Base-by-base conservation (phyloP, 306 rosid genomes). In the Pyrus pyrifolia region DNA sequence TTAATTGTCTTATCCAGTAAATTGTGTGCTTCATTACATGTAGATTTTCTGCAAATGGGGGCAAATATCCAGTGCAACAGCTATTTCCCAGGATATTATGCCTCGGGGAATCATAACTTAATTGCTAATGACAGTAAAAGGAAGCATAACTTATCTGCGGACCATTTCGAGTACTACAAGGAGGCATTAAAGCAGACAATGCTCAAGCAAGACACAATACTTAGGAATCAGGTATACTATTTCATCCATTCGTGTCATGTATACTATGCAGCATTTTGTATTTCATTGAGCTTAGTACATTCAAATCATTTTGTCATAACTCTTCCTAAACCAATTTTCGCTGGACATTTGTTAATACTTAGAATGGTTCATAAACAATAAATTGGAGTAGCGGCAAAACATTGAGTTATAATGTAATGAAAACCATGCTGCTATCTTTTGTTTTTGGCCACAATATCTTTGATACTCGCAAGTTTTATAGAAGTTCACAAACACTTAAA, bases 181-280 rank as follows among this genome's bases (percentile, higher is more conserved):
- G 94, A 86, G 63, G 70, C 75, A 57, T 55, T 91, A 51, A 89
- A 88, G 80, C 91, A 83, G 86, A 88, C 81, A 31, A 87, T 91
- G 76, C 89, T 91, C 78, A 78, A 85, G 74, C 91, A 91, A 31
- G 97, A 91, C 62, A 81, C 86, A 76, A 73, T 86, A 40, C 81
- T 91, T 45, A 91, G 75, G 86, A 86, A 85, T 46, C 97, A 91
- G 87, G 97, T 88, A 88, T 72, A 82, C 74, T 66, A 68, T 45
- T 52, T 57, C 11, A 59, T 51, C 49, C 49, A 15, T 38, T 49
- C 44, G 10, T 30, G 70, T 44, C 8, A 5, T 61, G 46, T 59
- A 19, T 22, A 64, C 15, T 19, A 9, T 29, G 25, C 77, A 29
- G 68, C 67, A 72, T 55, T 55, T 55, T 79, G 45, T 13, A 22